These are phyloP conservation scores for Hypholoma fasciculare DNA, from an alignment of 768 basidiomycete genomes.

Conservation along the genomic window DNA sequence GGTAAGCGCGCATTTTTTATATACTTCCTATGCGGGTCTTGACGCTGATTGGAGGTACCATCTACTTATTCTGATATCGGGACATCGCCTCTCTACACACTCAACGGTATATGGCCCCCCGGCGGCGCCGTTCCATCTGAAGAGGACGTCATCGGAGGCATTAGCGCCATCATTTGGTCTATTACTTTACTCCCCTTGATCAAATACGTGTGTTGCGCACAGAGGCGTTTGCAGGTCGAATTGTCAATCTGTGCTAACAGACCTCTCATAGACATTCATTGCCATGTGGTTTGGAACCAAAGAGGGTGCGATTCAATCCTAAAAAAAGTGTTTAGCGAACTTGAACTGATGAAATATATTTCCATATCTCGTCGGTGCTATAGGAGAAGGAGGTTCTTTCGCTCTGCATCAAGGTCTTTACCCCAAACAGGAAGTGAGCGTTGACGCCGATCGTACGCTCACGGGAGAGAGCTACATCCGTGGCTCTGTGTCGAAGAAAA, in stretches of 20 bases:
- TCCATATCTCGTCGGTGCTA: not conserved
- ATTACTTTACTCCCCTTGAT: conserved; percentile 60
- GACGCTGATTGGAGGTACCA: too few relatives aligned
- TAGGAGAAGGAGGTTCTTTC: conserved; percentile 71
- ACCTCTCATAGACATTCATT: conserved; percentile 40
- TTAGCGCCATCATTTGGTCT: conserved; percentile 67
- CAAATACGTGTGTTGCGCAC: conserved; percentile 50
- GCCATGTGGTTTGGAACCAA: conserved; percentile 38
- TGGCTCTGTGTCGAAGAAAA: conserved; percentile 11
- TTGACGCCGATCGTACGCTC: conserved; percentile 52
- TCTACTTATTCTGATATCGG: not conserved
- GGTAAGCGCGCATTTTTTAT: not conserved
- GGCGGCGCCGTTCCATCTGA: conserved; percentile 43
- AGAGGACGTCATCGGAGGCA: conserved; percentile 64
- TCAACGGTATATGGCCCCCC: conserved; percentile 65
- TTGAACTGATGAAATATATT: too few relatives aligned
- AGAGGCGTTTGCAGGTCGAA: conserved; percentile 12
- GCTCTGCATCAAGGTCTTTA: conserved; percentile 63
- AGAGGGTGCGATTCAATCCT: conserved; percentile 41
- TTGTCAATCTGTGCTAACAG: not conserved
- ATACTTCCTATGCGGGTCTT: not conserved
- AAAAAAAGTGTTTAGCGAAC: too few relatives aligned
- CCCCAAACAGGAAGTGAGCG: conserved; percentile 44
- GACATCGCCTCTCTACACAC: not conserved
- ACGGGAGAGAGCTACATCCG: conserved; percentile 42